phyloP scores from a whole-genome alignment of 2,329 filamentous ascomycete species.

The Aspergillus puulaauensis region DNA sequence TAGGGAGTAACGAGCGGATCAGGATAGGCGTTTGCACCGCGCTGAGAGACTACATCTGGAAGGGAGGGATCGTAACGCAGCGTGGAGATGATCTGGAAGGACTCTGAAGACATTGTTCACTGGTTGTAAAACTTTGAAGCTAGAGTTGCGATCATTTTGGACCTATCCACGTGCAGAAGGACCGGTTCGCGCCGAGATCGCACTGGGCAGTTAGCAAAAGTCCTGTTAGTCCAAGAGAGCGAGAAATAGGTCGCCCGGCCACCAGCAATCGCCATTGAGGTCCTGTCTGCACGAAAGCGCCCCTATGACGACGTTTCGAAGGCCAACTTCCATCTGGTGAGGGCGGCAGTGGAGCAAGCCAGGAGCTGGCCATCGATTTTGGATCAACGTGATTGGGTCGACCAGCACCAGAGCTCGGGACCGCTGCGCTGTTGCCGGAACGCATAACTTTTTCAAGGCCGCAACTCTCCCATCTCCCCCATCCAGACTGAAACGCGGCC shows the following conservation, averaged over 20 bases:
- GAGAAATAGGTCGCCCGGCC: neutral
- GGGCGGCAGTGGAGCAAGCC: slow-evolving; percentile 16
- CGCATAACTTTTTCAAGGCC: slow-evolving; percentile 38
- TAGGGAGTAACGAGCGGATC: slow-evolving; percentile 56
- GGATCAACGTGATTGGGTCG: slow-evolving; percentile 32
- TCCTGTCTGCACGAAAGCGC: neutral
- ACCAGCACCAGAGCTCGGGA: slow-evolving; percentile 23
- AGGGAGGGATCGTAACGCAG: slow-evolving; percentile 69
- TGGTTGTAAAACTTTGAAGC: slow-evolving; percentile 3
- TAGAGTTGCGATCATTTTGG: slow-evolving; percentile 7
- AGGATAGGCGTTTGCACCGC: slow-evolving; percentile 35
- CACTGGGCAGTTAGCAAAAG: neutral
- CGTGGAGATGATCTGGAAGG: slow-evolving; percentile 67
- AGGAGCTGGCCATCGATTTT: slow-evolving; percentile 16
- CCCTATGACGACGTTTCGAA: neutral
- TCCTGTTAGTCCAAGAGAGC: neutral
- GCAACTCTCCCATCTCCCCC: slow-evolving; percentile 30
- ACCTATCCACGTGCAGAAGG: slow-evolving; percentile 6
- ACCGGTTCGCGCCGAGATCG: slow-evolving; percentile 3
- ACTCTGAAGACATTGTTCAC: slow-evolving; percentile 23
- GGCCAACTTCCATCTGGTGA: slow-evolving; percentile 4
- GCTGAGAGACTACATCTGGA: slow-evolving; percentile 29
- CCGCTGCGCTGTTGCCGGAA: slow-evolving; percentile 18
- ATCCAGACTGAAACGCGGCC: slow-evolving; percentile 17
- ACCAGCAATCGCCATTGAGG: neutral